Base-by-base conservation (phyloP, 1,284 basidiomycete species). In the Somion occarium region DNA sequence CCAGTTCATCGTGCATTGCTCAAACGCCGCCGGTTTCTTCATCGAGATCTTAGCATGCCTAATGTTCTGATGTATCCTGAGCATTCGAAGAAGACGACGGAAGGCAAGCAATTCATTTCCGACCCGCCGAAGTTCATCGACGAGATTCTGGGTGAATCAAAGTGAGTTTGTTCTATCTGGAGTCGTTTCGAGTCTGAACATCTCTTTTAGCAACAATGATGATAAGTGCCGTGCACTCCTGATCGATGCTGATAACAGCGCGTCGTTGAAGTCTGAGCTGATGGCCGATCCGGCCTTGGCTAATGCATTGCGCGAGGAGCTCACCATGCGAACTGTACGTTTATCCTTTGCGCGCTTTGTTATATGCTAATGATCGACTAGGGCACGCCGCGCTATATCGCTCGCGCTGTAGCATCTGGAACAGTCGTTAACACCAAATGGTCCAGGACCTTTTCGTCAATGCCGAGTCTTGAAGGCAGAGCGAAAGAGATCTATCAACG, bases 1-100 rank as follows among this genome's bases (percentile, higher is more conserved):
- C 23, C 30, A 51, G 53, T 51, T 3, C 53, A 52, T 39, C 47
- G 53, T 19, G 26, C 25, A 1, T 44, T 55, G 9, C 46, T 45
- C 5, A 27, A 27, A 4, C 9, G 39, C 22, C 24, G 46, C 1
- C 11, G 34, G 3, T 25, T 52, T 1, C 42, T 55, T 3, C 53
- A 55, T 42, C 53, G 53, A 4, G 53, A 55, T 30, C 39, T 52
- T 27, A 55, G 53, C 51, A 37, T 38, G 7, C 5, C 49, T 48
- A 55, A 55, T 41, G 30, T 55, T 13, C 41, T 55, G 20, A 55
- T 55, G 47, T 55, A 55, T 47, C 53, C 53, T 12, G n/a, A 47
- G 37, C 47, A 52, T 30, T 7, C 15, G 15, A 41, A 41, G 20
- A 22, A 41, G 7, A 22, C 13, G 9, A 5, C 9, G 9, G 7